Percentiles rank a stretch among this genome's conserved stretches.
phyloP scores from a whole-genome alignment of 2,329 filamentous ascomycete genomes.

The Colletotrichum plurivorum region DNA sequence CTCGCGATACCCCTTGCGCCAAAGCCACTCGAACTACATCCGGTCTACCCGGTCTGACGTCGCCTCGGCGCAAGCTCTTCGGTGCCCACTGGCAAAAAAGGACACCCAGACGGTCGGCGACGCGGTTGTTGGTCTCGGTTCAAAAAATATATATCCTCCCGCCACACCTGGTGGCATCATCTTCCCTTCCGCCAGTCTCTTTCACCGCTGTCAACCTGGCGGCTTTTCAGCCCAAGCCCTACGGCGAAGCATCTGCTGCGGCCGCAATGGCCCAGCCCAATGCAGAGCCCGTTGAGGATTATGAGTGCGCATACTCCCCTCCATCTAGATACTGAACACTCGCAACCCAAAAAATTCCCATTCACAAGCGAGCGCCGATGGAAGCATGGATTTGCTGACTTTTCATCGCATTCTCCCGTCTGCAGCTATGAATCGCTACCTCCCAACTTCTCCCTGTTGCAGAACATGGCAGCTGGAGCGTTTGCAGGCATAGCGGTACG shows the following conservation, averaged over 20 bases:
- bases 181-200: conserved; percentile 36
- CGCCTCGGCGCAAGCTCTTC: conserved; percentile 16
- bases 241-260: conserved; percentile 76
- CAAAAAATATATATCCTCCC: conserved; percentile 26
- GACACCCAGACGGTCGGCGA: conserved; percentile 21
- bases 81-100: conserved; percentile 6
- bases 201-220: conserved; percentile 68
- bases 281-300: conserved; percentile 75
- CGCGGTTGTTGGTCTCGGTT: conserved; percentile 20
- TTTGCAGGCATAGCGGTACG: conserved; percentile 96
- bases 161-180: conserved; percentile 14
- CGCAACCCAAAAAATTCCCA: neutral
- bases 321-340: conserved; percentile 12
- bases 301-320: conserved; percentile 66
- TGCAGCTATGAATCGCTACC: conserved; percentile 90
- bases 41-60: neutral
- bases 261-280: conserved; percentile 79
- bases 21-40: neutral
- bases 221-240: conserved; percentile 71
- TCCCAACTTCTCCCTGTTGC: conserved; percentile 91
- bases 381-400: neutral
- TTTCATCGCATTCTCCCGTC: conserved; percentile 6
- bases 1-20: conserved; percentile 1
- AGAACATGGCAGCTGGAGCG: conserved; percentile 96
- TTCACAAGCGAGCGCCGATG: too few species aligned